Conservation (phyloP, 139 green algal species). For the Chlamydomonas sp. region DNA sequence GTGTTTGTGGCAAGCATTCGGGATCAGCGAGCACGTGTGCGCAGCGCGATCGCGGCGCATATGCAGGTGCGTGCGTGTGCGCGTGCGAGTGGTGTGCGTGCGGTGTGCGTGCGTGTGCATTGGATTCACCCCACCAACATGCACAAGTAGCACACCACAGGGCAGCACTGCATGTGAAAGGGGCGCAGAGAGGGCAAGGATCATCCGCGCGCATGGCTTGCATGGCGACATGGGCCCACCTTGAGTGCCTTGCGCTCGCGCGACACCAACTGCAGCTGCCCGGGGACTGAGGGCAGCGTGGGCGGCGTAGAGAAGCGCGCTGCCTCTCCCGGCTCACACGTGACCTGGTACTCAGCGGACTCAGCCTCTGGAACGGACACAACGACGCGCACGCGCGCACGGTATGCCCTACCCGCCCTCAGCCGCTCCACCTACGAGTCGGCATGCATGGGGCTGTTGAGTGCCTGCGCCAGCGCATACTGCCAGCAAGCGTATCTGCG, state of each 20-base stretch:
- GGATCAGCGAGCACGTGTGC: neutral
- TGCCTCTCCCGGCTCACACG: neutral
- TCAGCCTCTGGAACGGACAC: neutral
- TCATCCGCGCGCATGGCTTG: neutral
- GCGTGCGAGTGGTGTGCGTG: neutral
- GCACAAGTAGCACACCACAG: too few species aligned
- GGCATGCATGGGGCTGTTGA: neutral
- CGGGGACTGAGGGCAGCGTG: neutral
- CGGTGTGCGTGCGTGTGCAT: too few species aligned
- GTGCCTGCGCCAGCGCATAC: neutral
- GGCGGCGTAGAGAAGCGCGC: neutral
- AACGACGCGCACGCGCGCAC: neutral
- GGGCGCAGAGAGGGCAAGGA: too few species aligned
- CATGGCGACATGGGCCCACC: neutral
- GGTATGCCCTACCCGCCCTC: neutral
- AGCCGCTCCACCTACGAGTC: neutral
- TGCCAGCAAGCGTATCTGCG: neutral
- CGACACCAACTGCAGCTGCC: neutral
- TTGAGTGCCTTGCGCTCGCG: conserved; percentile 8
- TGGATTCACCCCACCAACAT: too few species aligned
- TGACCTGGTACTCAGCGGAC: neutral
- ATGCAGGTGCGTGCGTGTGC: too few species aligned
- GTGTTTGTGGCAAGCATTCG: neutral
- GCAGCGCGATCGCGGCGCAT: too few species aligned
- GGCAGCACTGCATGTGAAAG: too few species aligned